A percentile compares a stretch with the other conserved stretches of the same genome.
phyloP scores from a whole-genome alignment of 345 rosid genomes.

The Abelmoschus esculentus region DNA sequence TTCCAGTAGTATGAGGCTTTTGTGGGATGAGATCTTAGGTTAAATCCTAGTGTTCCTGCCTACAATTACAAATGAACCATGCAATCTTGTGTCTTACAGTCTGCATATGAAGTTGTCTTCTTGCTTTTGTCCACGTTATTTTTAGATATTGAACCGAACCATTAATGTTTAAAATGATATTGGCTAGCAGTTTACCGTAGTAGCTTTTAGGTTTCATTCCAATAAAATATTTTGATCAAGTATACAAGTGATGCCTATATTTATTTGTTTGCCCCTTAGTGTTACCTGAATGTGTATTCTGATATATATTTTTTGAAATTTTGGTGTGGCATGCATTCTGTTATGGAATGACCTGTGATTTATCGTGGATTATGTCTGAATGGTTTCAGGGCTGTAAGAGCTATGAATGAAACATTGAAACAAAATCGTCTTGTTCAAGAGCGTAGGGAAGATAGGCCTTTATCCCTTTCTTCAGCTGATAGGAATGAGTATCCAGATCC shows the following conservation, averaged over 20 bases:
- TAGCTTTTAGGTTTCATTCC: conserved; percentile 7
- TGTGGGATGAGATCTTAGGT: background rate
- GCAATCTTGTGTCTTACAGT: background rate
- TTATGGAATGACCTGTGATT: background rate
- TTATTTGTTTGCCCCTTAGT: background rate
- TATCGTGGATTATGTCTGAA: conserved; percentile 5
- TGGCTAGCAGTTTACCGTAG: background rate
- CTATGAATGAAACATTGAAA: conserved; percentile 92
- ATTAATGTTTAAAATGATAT: background rate
- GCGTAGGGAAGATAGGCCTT: conserved; percentile 42
- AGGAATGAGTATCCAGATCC: conserved; percentile 33
- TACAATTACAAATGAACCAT: background rate
- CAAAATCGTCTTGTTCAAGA: conserved; percentile 74
- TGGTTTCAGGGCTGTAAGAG: conserved; percentile 87
- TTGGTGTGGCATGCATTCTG: background rate
- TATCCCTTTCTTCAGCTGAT: conserved; percentile 40
- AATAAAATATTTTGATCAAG: background rate
- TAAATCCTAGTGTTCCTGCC: background rate
- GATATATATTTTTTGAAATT: background rate
- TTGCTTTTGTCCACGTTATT: background rate
- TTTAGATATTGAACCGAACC: background rate
- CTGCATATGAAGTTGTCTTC: background rate
- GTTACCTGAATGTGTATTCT: background rate
- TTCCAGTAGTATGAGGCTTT: background rate
- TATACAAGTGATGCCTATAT: background rate